These are phyloP conservation scores for Nectriaceae sp. DNA, from an alignment of 2,329 filamentous ascomycete genomes.

Conservation along the genomic window DNA sequence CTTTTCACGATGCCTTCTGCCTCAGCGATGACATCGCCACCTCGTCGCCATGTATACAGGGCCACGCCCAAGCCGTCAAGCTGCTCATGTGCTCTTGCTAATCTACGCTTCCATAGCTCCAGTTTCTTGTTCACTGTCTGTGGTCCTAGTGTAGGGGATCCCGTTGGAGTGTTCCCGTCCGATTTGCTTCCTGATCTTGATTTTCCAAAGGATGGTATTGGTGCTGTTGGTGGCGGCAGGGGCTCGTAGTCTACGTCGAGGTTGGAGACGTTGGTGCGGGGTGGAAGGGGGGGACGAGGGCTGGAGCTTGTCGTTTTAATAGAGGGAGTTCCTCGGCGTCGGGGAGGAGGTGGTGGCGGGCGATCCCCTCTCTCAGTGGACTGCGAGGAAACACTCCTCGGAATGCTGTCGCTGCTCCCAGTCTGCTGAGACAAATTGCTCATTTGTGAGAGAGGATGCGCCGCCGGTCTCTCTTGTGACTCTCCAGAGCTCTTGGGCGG, in stretches of 20 bases:
- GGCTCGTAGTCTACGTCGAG: constrained; percentile 45
- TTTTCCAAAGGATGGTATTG: constrained; percentile 24
- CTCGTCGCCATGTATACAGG: constrained; percentile 73
- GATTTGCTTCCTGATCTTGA: constrained; percentile 32
- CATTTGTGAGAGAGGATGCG: constrained; percentile 44
- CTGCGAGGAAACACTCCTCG: constrained; percentile 16
- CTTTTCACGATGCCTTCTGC: constrained; percentile 65
- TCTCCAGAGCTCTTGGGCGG: constrained; percentile 36
- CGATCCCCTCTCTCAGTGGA: constrained; percentile 18
- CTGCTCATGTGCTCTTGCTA: constrained; percentile 63
- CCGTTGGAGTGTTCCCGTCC: constrained; percentile 35
- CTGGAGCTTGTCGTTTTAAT: constrained; percentile 22
- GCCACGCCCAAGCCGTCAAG: constrained; percentile 67
- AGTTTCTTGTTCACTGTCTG: constrained; percentile 64
- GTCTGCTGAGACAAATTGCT: constrained; percentile 42
- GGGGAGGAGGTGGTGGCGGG: constrained; percentile 50
- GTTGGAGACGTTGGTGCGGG: constrained; percentile 36
- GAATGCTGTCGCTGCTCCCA: constrained; percentile 16
- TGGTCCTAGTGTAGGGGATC: constrained; percentile 37
- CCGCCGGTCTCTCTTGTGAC: constrained; percentile 19
- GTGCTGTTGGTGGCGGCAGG: constrained; percentile 35
- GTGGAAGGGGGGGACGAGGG: constrained; percentile 31
- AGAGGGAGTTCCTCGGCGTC: constrained; percentile 45
- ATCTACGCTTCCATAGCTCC: constrained; percentile 70
- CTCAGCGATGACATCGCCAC: constrained; percentile 68